Evolutionary conservation across 106 monocot species (phyloP).

Genomic region (Platanthera guangdongensis): DNA sequence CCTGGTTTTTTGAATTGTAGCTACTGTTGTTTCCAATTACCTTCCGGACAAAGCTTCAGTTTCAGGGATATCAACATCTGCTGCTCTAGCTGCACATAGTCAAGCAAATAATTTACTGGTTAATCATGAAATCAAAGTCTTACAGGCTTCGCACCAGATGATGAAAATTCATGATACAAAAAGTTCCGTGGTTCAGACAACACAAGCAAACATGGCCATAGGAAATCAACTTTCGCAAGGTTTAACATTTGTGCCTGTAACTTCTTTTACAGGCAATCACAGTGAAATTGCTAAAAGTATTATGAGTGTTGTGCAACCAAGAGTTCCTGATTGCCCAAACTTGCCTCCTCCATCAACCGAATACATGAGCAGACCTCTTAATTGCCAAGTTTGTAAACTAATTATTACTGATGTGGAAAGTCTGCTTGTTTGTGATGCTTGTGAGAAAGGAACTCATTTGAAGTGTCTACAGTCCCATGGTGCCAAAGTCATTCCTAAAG

Average conservation of each 20-base stretch:
- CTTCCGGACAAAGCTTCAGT: slow-evolving; percentile 23
- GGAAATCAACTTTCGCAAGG: slow-evolving; percentile 39
- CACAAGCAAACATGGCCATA: slow-evolving; percentile 23
- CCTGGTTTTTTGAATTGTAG: slow-evolving; percentile 10
- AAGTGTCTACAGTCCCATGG: slow-evolving; percentile 64
- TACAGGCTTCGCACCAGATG: slow-evolving; percentile 20
- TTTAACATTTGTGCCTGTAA: slow-evolving; percentile 23
- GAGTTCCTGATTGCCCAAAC: slow-evolving; percentile 38
- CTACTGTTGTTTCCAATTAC: slow-evolving; percentile 19
- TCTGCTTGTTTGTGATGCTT: slow-evolving; percentile 86
- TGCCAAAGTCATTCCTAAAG: slow-evolving; percentile 54
- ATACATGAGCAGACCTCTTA: slow-evolving; percentile 47
- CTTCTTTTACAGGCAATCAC: slow-evolving; percentile 34
- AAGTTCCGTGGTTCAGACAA: slow-evolving; percentile 16
- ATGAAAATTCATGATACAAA: slow-evolving; percentile 25
- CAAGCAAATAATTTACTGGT: slow-evolving; percentile 21
- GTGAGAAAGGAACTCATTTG: slow-evolving; percentile 87
- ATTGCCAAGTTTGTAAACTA: slow-evolving; percentile 72
- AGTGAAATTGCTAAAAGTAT: slow-evolving; percentile 72
- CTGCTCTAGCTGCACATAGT: slow-evolving; percentile 9
- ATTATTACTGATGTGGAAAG: slow-evolving; percentile 65
- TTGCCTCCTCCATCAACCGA: slow-evolving; percentile 71
- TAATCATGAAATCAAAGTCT: slow-evolving; percentile 12
- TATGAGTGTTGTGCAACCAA: slow-evolving; percentile 50
- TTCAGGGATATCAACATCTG: slow-evolving; percentile 25